phyloP scores from a whole-genome alignment of 495 filamentous ascomycete species.

The Penicillium pulvis region DNA sequence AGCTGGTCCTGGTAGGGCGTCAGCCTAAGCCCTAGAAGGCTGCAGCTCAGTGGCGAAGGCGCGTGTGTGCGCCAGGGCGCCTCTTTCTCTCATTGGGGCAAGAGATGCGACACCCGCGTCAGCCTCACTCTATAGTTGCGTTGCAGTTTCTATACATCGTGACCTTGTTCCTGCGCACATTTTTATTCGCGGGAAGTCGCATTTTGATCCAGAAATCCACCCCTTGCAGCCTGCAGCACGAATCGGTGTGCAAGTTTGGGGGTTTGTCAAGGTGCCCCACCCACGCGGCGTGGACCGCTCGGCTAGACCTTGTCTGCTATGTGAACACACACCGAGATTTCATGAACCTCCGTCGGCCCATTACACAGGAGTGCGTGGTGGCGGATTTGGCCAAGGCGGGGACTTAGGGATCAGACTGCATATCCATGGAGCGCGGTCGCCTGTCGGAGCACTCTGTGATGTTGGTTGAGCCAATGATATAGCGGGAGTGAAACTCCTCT shows the following conservation, averaged over 20 bases:
- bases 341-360: not conserved
- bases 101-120: slow-evolving; percentile 5
- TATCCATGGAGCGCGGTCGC: not conserved
- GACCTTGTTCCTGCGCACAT: slow-evolving; percentile 4
- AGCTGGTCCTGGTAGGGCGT: not conserved
- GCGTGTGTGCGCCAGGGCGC: slow-evolving; percentile 17
- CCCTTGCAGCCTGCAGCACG: slow-evolving; percentile 18
- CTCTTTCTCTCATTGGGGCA: slow-evolving; percentile 4
- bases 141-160: not conserved
- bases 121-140: not conserved
- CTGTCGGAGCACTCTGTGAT: not conserved
- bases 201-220: slow-evolving; percentile 3
- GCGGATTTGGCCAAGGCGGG: slow-evolving; percentile 64
- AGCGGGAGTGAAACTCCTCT: not conserved
- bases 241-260: slow-evolving; percentile 15
- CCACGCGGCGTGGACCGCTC: slow-evolving; percentile 15
- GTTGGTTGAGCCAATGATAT: not conserved
- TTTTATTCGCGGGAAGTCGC: slow-evolving; percentile 19
- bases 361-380: slow-evolving; percentile 24
- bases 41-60: slow-evolving; percentile 28
- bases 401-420: not conserved
- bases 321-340: slow-evolving; percentile 9
- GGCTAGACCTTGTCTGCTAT: slow-evolving; percentile 12
- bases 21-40: slow-evolving; percentile 46
- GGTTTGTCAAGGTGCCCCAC: slow-evolving; percentile 19